phyloP scores from a whole-genome alignment of 140 eudicot species.

The Oenanthe javanica region DNA sequence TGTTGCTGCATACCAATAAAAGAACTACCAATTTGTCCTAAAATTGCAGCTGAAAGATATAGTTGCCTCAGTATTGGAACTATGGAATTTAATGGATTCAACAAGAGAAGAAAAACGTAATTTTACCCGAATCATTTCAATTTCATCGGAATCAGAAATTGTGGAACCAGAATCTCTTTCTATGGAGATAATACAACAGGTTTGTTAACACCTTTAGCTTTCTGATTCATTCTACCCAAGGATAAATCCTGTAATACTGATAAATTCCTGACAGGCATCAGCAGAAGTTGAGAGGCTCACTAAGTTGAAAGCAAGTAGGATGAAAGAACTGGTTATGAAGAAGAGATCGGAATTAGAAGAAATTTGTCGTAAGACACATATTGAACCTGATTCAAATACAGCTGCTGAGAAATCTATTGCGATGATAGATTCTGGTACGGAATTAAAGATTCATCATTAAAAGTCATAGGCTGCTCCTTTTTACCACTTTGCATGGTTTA shows the following conservation, averaged over 20 bases:
- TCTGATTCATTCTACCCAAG: neutral
- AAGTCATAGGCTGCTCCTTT: neutral
- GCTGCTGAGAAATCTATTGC: constrained; percentile 80
- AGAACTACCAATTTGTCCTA: neutral
- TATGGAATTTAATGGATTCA: constrained; percentile 90
- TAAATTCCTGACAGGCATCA: constrained; percentile 42
- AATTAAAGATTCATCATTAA: constrained; percentile 8
- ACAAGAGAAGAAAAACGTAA: constrained; percentile 57
- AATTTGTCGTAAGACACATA: constrained; percentile 63
- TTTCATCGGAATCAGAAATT: constrained; percentile 55
- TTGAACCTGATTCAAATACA: constrained; percentile 73
- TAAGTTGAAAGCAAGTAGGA: constrained; percentile 79
- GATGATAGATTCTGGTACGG: constrained; percentile 82
- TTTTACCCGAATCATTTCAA: constrained; percentile 45
- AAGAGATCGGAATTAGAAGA: constrained; percentile 89
- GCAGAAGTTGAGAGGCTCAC: constrained; percentile 81
- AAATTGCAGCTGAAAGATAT: constrained; percentile 67
- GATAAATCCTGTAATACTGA: neutral
- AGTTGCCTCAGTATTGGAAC: constrained; percentile 54
- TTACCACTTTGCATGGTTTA: neutral
- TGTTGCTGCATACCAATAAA: neutral
- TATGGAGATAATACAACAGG: constrained; percentile 62
- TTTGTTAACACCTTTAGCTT: constrained; percentile 12
- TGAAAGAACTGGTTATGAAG: constrained; percentile 93
- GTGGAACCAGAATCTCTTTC: constrained; percentile 68